Percentiles rank a stretch among this genome's conserved stretches.
These are phyloP conservation scores for Sporisorium sorghi DNA, from an alignment of 1,284 basidiomycete genomes.

Conservation along the genomic window DNA sequence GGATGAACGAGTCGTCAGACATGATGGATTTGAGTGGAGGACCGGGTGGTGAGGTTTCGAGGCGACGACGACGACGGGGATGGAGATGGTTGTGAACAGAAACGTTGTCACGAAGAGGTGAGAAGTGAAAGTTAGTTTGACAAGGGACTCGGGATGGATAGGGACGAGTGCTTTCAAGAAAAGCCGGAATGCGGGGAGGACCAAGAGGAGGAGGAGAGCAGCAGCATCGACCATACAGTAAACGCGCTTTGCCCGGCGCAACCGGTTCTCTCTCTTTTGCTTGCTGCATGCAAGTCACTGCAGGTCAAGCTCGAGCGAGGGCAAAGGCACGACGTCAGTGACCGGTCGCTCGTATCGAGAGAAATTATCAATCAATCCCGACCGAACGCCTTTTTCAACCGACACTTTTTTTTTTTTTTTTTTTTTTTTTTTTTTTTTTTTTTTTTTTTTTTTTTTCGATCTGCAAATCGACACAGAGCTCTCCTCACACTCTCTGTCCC, in stretches of 20 bases:
- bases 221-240: no score
- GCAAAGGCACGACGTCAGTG: constrained; percentile 3
- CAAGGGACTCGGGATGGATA: constrained; percentile 5
- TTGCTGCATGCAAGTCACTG: not conserved
- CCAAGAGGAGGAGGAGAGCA: not conserved
- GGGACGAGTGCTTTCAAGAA: not conserved
- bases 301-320: not conserved
- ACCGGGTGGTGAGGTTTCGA: not conserved
- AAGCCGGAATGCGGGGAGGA: constrained; percentile 14
- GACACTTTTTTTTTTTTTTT: not conserved
- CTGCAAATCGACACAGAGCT: no score
- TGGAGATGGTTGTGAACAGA: not conserved
- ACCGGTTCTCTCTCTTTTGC: not conserved
- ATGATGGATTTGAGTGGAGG: constrained; percentile 14
- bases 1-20: constrained; percentile 81
- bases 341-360: not conserved
- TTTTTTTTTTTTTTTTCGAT: no score
- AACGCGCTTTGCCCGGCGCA: constrained; percentile 12
- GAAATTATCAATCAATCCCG: not conserved
- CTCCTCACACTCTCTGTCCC: no score
- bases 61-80: not conserved
- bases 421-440: not conserved
- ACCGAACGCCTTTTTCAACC: constrained; percentile 4
- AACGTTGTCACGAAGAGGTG: no score
- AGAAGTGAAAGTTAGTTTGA: not conserved